These are phyloP conservation scores for Handroanthus guayacan DNA, from an alignment of 257 asterid species.

Conservation along the genomic window DNA sequence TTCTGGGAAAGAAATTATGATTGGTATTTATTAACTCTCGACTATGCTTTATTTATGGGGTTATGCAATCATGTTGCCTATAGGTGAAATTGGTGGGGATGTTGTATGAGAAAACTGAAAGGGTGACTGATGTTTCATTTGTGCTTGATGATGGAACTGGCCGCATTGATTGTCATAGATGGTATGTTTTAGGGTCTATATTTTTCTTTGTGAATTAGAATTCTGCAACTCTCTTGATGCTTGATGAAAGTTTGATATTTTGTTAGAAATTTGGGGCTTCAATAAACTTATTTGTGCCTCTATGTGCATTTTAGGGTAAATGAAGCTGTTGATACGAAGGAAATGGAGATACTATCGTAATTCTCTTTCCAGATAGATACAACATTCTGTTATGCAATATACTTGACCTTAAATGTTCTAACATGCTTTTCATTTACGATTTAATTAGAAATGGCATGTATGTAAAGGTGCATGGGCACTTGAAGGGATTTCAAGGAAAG, in stretches of 20 bases:
- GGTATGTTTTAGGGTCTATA: conserved; percentile 46
- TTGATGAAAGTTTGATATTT: conserved; percentile 3
- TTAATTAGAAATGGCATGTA: conserved; percentile 78
- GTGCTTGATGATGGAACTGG: conserved; percentile 94
- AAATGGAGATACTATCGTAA: conserved; percentile 76
- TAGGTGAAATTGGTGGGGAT: conserved; percentile 88
- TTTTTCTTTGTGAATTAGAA: background rate
- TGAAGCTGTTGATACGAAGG: conserved; percentile 69
- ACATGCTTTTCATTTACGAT: conserved; percentile 32
- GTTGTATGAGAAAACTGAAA: conserved; percentile 60
- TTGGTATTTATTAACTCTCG: background rate
- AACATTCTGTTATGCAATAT: conserved; percentile 13
- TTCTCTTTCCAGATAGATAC: conserved; percentile 34
- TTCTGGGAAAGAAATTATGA: background rate
- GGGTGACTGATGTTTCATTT: conserved; percentile 73
- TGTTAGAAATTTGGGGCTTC: background rate
- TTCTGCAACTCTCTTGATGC: conserved; percentile 1
- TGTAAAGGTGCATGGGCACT: conserved; percentile 84
- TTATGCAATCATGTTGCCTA: conserved; percentile 26
- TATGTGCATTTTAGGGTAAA: conserved; percentile 60
- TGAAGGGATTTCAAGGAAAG: conserved; percentile 90
- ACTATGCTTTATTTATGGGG: background rate
- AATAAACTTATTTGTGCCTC: conserved; percentile 9
- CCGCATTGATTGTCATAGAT: conserved; percentile 71
- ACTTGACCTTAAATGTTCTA: conserved; percentile 9